Conservation (phyloP, 2,329 filamentous ascomycete genomes). For the Cryphonectria japonica region DNA sequence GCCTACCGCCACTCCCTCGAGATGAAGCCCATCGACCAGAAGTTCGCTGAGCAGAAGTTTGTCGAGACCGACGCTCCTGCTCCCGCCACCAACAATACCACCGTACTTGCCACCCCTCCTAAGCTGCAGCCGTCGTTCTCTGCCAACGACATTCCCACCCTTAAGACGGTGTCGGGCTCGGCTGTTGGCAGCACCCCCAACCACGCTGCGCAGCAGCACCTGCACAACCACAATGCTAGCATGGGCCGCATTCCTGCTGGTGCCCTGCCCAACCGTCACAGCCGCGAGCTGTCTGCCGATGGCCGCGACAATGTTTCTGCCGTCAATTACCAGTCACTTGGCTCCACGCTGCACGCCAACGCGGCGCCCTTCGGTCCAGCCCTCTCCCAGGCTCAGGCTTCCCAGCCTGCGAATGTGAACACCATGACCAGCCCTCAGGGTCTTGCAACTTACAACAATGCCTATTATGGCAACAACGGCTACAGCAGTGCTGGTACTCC, state of each 20-base stretch:
- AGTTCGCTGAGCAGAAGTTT: conserved; percentile 38
- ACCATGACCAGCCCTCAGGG: conserved; percentile 15
- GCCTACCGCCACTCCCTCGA: conserved; percentile 64
- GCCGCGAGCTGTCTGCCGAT: conserved; percentile 66
- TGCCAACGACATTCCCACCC: conserved; percentile 82
- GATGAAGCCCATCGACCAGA: conserved; percentile 47
- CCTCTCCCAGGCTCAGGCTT: conserved; percentile 16
- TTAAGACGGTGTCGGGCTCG: conserved; percentile 68
- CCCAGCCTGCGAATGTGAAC: conserved; percentile 11
- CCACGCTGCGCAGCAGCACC: conserved; percentile 64
- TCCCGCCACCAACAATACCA: conserved; percentile 48
- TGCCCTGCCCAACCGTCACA: conserved; percentile 69
- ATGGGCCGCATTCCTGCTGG: conserved; percentile 77
- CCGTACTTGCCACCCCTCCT: conserved; percentile 63
- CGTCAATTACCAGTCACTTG: conserved; percentile 61
- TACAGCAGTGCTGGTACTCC: conserved; percentile 36
- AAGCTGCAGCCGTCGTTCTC: conserved; percentile 90
- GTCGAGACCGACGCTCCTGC: conserved; percentile 52
- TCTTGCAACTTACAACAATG: conserved; percentile 32
- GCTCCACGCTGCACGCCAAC: conserved; percentile 77
- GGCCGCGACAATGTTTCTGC: conserved; percentile 44
- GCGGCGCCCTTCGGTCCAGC: conserved; percentile 77
- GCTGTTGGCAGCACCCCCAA: conserved; percentile 56
- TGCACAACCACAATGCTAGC: conserved; percentile 80
- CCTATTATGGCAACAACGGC: conserved; percentile 35